Evolutionary conservation across 306 rosid genomes (phyloP), one percentile per base, ranked within the genome.

Genomic region (Cicer cuneatum): DNA sequence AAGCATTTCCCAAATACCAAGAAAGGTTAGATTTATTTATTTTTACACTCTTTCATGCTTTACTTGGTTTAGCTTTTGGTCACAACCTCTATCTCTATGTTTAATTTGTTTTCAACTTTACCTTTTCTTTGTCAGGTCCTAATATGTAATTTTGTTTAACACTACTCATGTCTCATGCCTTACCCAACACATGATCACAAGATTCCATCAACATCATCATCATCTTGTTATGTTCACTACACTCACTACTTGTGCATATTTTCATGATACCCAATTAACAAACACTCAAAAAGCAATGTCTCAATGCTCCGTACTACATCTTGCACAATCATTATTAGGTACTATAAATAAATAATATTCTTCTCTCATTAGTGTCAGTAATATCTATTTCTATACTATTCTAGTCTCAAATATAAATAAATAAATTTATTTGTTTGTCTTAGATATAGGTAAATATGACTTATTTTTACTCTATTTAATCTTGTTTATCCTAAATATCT

Each of bases 1-100:
- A 69, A 63, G 86, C 97, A 59, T 86, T 85, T 91, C 96, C 83
- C 98, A 85, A 76, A 82, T 84, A 83, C 87, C 93, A 84, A 90
- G 86, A 94, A 94, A 94, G 97, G 97, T 87, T 16, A 66, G 81
- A 83, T 85, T 59, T 63, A 15, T 42, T 29, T 29, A 29, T 29
- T 54, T 66, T 48, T 14, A 21, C 43, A 58, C 66, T 56, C 79
- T 75, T 78, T 65, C 74, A 78, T 76, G 68, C 86, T 54, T 84
- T 57, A 49, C 5, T 49, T 49, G 15, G 88, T 82, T 84, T 84
- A 87, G 90, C 81, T 94, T 89, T 82, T 60, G 82, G 78, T 65
- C 83, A 58, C 61, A 77, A 60, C 80, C 68, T 37, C 45, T 38
- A 64, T 24, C 83, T 77, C 74, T 76, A 80, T 87, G 86, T 88